Conservation (phyloP, 108 stramenopile genomes). For the Fistulifera solaris region DNA sequence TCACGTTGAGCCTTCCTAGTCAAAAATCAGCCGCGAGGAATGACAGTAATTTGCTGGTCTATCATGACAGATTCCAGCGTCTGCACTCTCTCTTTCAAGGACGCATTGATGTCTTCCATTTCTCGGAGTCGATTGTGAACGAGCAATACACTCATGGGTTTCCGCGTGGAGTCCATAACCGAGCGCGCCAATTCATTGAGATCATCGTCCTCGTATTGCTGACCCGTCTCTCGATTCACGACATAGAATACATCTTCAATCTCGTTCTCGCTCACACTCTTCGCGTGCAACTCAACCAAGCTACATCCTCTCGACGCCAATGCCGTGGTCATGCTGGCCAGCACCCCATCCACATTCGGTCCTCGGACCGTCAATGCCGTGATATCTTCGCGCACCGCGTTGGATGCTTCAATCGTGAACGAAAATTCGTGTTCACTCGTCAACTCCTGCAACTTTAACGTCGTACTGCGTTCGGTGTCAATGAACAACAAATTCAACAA, state of each 20-base stretch:
- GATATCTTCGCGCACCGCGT: constrained; percentile 24
- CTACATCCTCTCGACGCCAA: constrained; percentile 41
- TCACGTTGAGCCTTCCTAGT: no score
- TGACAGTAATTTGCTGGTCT: constrained; percentile 35
- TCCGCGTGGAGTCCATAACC: constrained; percentile 42
- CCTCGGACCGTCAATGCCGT: constrained; percentile 51
- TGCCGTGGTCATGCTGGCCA: constrained; percentile 52
- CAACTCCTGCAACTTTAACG: constrained; percentile 50
- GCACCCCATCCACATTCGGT: constrained; percentile 60
- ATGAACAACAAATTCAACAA: constrained; percentile 57
- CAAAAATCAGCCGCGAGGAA: no score
- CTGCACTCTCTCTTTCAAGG: constrained; percentile 33
- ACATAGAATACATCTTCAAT: constrained; percentile 54
- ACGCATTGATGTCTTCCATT: constrained; percentile 36
- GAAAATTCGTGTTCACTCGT: constrained; percentile 50
- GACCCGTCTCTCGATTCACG: constrained; percentile 29
- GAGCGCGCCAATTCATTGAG: constrained; percentile 34
- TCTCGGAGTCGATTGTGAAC: constrained; percentile 38
- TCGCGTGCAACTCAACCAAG: constrained; percentile 50
- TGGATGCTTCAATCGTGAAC: constrained; percentile 54
- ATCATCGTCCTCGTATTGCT: constrained; percentile 48
- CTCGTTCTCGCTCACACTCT: not conserved
- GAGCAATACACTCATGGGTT: constrained; percentile 33
- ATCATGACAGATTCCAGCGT: constrained; percentile 33
- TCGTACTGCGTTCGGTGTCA: constrained; percentile 45